These are phyloP conservation scores for Aspergillus mulundensis DNA, from an alignment of 495 filamentous ascomycete species.

Conservation along the genomic window DNA sequence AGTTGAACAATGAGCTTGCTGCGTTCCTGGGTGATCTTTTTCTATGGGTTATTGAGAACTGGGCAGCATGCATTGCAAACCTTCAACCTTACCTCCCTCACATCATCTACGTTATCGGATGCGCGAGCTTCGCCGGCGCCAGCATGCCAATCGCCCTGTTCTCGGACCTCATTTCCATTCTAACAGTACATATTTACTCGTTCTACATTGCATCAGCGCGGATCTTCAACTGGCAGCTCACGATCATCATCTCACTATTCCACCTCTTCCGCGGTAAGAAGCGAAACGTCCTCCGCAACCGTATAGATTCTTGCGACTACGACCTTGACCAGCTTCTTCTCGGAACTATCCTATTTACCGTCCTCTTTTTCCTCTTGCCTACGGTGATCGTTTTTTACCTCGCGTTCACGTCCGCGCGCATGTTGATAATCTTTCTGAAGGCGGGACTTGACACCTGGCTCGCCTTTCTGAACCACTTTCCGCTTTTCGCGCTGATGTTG, in stretches of 20 bases:
- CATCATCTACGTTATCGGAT: slow-evolving; percentile 89
- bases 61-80: slow-evolving; percentile 75
- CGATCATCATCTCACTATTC: slow-evolving; percentile 92
- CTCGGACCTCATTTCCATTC: slow-evolving; percentile 86
- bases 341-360: slow-evolving; percentile 93
- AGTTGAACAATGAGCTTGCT: slow-evolving; percentile 93
- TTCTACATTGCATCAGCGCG: slow-evolving; percentile 96
- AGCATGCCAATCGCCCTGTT: slow-evolving; percentile 96
- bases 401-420: slow-evolving; percentile 89
- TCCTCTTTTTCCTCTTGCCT: slow-evolving; percentile 91
- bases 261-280: slow-evolving; percentile 98
- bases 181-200: slow-evolving; percentile 94
- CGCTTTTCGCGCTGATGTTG: slow-evolving; percentile 95
- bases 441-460: slow-evolving; percentile 84
- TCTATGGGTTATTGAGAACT: slow-evolving; percentile 97
- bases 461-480: slow-evolving; percentile 96
- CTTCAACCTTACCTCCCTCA: slow-evolving; percentile 76
- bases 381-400: slow-evolving; percentile 96
- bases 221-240: slow-evolving; percentile 98
- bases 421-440: slow-evolving; percentile 91
- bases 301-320: slow-evolving; percentile 98
- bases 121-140: slow-evolving; percentile 90
- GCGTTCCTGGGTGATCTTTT: slow-evolving; percentile 92
- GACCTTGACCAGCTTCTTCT: slow-evolving; percentile 96
- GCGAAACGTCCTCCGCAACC: slow-evolving; percentile 91